Base-by-base conservation (phyloP, 495 filamentous ascomycete genomes). In the Arthonia radiata region DNA sequence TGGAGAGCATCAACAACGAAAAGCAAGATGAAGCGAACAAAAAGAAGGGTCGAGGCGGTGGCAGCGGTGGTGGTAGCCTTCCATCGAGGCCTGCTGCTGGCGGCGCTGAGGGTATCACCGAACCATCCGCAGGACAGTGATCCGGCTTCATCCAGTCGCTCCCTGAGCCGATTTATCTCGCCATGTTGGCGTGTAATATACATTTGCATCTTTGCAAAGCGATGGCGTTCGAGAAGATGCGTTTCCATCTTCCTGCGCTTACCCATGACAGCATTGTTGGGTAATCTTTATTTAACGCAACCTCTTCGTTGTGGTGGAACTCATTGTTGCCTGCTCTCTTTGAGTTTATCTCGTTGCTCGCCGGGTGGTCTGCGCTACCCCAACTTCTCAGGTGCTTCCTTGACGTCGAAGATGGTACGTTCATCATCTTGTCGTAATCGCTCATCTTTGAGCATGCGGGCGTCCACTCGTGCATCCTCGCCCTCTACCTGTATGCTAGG, bases 1-100 rank as follows among this genome's bases (percentile, higher is more conserved):
- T 97, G 36, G 93, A 93, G 68, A 83, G 61, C 56, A 94, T 97
- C 40, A 89, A 97, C 59, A 71, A 77, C 34, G 86, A 94, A 65
- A 97, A 97, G 64, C 81, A 92, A 45, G 86, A 92, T 54, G 86
- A 94, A 56, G 83, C 82, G 7, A 76, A 75, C 17, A 83, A 76
- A 62, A 93, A 93, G 71, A 89, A 92, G 11, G 19, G 19, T 65
- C 76, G 28, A 4, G 25, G 27, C 17, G 25, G 67, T 13, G 69
- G 74, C 26, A 66, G 75, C 29, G 65, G 63, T 34, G 64, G 71
- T 9, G 77, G 76, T 23, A 76, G 75, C 25, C 75, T 60, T 34
- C 67, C 76, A 3, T 67, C 79, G 68, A 34, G 64, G 37, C 64
- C 60, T 28, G 55, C 52, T 30, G 57, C 41, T 12, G 47, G 49